These are phyloP conservation scores for Phyllosticta capitalensis DNA, from an alignment of 2,329 filamentous ascomycete genomes.

Conservation along the genomic window DNA sequence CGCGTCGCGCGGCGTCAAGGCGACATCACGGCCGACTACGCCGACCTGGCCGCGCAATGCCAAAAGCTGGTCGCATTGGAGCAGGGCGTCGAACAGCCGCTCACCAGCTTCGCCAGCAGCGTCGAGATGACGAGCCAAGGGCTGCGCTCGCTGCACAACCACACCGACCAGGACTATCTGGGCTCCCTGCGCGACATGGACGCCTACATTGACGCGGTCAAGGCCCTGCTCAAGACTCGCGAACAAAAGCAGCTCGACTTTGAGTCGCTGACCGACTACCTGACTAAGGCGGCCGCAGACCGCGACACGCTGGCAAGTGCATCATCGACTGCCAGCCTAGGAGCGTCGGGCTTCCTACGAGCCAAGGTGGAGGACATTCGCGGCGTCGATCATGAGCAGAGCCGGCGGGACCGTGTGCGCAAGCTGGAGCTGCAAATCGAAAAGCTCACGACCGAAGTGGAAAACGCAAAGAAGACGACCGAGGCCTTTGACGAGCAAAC, in stretches of 20 bases:
- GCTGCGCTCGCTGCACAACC: slow-evolving; percentile 71
- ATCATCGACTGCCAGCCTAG: slow-evolving; percentile 51
- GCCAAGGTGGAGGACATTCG: slow-evolving; percentile 94
- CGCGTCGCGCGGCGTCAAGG: slow-evolving; percentile 78
- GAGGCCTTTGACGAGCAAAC: slow-evolving; percentile 97
- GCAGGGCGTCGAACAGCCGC: slow-evolving; percentile 69
- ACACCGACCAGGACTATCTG: slow-evolving; percentile 93
- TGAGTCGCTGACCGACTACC: slow-evolving; percentile 90
- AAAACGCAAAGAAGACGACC: slow-evolving; percentile 73
- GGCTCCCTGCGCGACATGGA: slow-evolving; percentile 92
- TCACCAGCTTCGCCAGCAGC: slow-evolving; percentile 78
- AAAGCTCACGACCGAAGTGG: slow-evolving; percentile 76
- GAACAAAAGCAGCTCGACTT: slow-evolving; percentile 98
- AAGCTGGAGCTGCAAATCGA: slow-evolving; percentile 91
- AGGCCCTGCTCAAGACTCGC: slow-evolving; percentile 78
- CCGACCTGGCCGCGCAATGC: slow-evolving; percentile 87
- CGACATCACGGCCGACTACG: slow-evolving; percentile 80
- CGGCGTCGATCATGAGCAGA: slow-evolving; percentile 91
- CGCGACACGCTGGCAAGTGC: slow-evolving; percentile 68
- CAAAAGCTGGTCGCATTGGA: slow-evolving; percentile 86
- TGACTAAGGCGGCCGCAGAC: slow-evolving; percentile 80
- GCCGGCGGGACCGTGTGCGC: slow-evolving; percentile 73
- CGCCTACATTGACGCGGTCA: slow-evolving; percentile 80
- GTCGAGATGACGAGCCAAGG: slow-evolving; percentile 75
- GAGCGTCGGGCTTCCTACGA: slow-evolving; percentile 78